Evolutionary conservation across 306 rosid genomes (phyloP).

Genomic region (Crataegus laevigata): DNA sequence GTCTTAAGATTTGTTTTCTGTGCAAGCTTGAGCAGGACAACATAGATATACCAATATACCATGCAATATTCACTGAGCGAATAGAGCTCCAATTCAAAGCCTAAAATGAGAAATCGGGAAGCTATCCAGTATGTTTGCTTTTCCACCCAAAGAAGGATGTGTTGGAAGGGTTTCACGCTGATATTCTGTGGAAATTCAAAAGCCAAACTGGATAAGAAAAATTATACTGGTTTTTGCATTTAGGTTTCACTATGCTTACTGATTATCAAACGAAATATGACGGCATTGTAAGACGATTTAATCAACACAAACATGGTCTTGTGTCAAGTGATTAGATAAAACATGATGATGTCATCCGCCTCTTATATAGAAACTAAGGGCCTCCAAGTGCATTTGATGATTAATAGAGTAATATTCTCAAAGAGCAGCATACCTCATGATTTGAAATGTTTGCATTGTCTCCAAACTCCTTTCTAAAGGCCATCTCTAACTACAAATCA

Average conservation of each 20-base stretch:
- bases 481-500: constrained; percentile 68
- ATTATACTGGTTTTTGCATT: neutral
- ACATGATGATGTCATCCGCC: neutral
- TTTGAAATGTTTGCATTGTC: constrained; percentile 36
- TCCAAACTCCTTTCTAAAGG: constrained; percentile 64
- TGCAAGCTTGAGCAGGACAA: constrained; percentile 62
- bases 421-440: constrained; percentile 53
- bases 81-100: constrained; percentile 89
- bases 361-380: neutral
- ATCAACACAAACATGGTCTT: neutral
- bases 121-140: constrained; percentile 98
- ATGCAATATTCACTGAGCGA: constrained; percentile 87
- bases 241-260: constrained; percentile 1
- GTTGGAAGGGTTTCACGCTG: constrained; percentile 63
- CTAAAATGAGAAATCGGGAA: constrained; percentile 77
- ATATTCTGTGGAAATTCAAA: constrained; percentile 65
- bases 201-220: constrained; percentile 2
- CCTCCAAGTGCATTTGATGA: neutral
- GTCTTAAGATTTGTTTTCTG: constrained; percentile 72
- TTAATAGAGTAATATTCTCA: neutral
- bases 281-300: neutral
- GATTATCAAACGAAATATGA: constrained; percentile 2
- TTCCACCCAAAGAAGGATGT: constrained; percentile 83
- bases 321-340: neutral
- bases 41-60: constrained; percentile 90